Percentiles rank a stretch among this genome's conserved stretches.
These are phyloP conservation scores for Zizania palustris DNA, from an alignment of 202 grass and related monocot species.

Conservation along the genomic window DNA sequence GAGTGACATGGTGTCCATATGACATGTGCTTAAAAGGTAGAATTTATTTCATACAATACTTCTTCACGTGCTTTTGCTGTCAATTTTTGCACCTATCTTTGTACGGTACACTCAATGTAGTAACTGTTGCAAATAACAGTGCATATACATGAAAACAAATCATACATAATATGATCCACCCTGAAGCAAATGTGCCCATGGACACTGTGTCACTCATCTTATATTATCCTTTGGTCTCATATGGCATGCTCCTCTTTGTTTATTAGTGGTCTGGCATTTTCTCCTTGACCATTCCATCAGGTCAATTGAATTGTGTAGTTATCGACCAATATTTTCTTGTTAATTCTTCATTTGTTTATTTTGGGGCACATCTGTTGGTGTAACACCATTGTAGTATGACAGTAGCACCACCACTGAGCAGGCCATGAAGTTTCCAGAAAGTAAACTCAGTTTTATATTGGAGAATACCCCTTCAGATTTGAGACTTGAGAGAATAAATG, in stretches of 20 bases:
- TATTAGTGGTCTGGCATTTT: neutral
- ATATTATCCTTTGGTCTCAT: neutral
- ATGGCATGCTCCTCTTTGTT: neutral
- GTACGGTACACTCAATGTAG: neutral
- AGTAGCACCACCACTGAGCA: constrained; percentile 22
- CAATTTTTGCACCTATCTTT: neutral
- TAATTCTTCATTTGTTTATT: neutral
- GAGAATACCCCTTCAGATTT: neutral
- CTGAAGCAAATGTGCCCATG: neutral
- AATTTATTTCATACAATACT: neutral
- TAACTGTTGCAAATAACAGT: neutral
- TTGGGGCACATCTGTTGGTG: constrained; percentile 28
- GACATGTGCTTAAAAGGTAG: neutral
- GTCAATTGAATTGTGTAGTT: neutral
- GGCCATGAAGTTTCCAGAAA: neutral
- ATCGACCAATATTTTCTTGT: neutral
- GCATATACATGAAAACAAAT: neutral
- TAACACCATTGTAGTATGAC: neutral
- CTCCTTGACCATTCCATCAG: neutral
- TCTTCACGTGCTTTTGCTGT: neutral
- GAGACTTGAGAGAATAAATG: neutral
- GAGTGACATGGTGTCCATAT: neutral
- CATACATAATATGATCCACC: neutral
- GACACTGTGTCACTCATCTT: neutral
- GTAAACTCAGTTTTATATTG: neutral